These are phyloP conservation scores for Paramecium bursaria DNA, from an alignment of 73 alveolate species.

Conservation along the genomic window DNA sequence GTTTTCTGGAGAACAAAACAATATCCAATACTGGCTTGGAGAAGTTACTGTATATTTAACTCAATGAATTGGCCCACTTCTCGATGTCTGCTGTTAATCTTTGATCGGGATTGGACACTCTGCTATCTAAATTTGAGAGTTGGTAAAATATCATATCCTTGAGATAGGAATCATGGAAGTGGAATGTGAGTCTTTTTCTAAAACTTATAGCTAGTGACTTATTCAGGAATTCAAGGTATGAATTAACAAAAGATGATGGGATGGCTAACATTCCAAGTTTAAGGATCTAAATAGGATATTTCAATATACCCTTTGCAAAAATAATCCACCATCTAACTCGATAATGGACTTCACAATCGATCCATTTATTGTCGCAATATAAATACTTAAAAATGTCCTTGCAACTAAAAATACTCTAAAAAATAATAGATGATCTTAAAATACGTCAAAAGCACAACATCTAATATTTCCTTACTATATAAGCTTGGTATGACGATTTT, in stretches of 20 bases:
- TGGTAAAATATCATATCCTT: slow-evolving; percentile 87
- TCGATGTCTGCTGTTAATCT: slow-evolving; percentile 90
- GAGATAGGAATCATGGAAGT: slow-evolving; percentile 81
- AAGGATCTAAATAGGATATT: slow-evolving; percentile 68
- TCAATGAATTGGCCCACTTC: slow-evolving; percentile 87
- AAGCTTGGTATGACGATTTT: slow-evolving; percentile 83
- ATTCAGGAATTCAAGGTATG: slow-evolving; percentile 80
- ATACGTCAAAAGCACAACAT: slow-evolving; percentile 73
- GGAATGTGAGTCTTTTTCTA: slow-evolving; percentile 82
- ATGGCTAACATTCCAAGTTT: slow-evolving; percentile 82
- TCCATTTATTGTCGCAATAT: slow-evolving; percentile 90
- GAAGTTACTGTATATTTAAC: slow-evolving; percentile 82
- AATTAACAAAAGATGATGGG: slow-evolving; percentile 91
- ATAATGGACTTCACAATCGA: slow-evolving; percentile 87
- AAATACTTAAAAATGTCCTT: slow-evolving; percentile 88
- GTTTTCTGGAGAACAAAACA: slow-evolving; percentile 85
- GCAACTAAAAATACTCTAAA: slow-evolving; percentile 75
- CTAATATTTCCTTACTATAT: slow-evolving; percentile 72
- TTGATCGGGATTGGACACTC: slow-evolving; percentile 91
- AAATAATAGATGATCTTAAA: background rate
- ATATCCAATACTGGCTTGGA: slow-evolving; percentile 92
- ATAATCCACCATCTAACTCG: slow-evolving; percentile 61
- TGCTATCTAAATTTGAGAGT: slow-evolving; percentile 81
- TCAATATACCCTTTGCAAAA: slow-evolving; percentile 68
- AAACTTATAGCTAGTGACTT: slow-evolving; percentile 83